Conservation (phyloP, 2,329 filamentous ascomycete genomes). For the Magnaporthales sp. region DNA sequence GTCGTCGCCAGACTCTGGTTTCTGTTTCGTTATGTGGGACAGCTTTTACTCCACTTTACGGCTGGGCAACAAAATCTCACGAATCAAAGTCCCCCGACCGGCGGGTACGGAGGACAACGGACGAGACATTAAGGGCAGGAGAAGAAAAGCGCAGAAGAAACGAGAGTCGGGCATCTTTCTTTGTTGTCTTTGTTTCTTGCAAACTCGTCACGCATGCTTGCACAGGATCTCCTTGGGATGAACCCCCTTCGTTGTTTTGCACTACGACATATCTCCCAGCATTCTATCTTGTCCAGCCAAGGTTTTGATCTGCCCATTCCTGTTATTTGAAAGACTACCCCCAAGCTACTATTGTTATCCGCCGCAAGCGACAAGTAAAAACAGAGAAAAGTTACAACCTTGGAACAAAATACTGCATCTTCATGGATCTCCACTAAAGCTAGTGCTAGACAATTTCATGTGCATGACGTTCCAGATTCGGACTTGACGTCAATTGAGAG, state of each 20-base stretch:
- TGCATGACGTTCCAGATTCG: background rate
- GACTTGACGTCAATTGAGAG: background rate
- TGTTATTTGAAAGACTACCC: background rate
- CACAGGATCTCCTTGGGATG: background rate
- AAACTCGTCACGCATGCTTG: background rate
- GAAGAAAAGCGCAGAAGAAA: background rate
- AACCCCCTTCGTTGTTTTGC: background rate
- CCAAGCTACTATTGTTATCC: background rate
- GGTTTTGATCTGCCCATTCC: background rate
- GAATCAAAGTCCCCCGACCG: background rate
- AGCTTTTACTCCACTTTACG: background rate
- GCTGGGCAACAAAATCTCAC: background rate
- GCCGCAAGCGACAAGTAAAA: background rate
- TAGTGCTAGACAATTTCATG: background rate
- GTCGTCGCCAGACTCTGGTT: background rate
- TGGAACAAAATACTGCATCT: background rate
- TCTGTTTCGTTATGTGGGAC: background rate
- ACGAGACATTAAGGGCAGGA: background rate
- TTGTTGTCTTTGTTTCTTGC: background rate
- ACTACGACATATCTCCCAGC: background rate
- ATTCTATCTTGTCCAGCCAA: background rate
- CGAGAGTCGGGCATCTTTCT: background rate
- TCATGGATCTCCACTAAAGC: background rate
- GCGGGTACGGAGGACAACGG: background rate
- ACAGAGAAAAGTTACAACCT: background rate